Evolutionary conservation across 2,329 filamentous ascomycete genomes (phyloP).

Genomic region (Cladophialophora carrionii): DNA sequence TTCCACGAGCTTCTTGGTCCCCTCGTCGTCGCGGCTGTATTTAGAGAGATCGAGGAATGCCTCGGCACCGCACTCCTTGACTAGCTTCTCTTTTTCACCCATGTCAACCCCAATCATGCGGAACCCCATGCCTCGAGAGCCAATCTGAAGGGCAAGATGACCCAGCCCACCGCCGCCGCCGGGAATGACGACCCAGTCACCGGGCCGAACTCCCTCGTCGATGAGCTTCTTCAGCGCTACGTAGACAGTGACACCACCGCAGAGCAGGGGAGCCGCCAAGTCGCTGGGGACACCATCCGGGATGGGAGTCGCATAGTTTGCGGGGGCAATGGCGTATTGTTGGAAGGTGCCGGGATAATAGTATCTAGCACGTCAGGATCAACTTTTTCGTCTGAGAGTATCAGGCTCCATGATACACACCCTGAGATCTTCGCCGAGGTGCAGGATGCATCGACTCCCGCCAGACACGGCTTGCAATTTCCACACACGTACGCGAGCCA

Average conservation of each 20-base stretch:
- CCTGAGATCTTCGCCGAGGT: slow-evolving; percentile 61
- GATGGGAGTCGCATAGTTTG: slow-evolving; percentile 71
- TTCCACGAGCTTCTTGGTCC: slow-evolving; percentile 51
- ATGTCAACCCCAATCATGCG: slow-evolving; percentile 69
- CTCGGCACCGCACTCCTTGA: slow-evolving; percentile 65
- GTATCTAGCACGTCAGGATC: slow-evolving; percentile 50
- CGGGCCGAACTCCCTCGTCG: slow-evolving; percentile 54
- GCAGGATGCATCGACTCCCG: slow-evolving; percentile 60
- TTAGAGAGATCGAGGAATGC: slow-evolving; percentile 66
- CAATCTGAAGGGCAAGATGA: slow-evolving; percentile 66
- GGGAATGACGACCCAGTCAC: slow-evolving; percentile 64
- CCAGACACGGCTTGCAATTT: slow-evolving; percentile 58
- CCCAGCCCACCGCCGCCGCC: slow-evolving; percentile 68
- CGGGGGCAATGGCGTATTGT: slow-evolving; percentile 66
- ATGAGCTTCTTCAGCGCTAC: slow-evolving; percentile 64
- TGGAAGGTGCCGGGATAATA: slow-evolving; percentile 74
- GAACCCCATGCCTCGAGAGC: slow-evolving; percentile 62
- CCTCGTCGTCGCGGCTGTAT: slow-evolving; percentile 52
- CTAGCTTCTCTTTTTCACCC: slow-evolving; percentile 62
- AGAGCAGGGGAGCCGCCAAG: slow-evolving; percentile 68
- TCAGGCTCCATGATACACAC: slow-evolving; percentile 1
- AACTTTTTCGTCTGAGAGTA: background rate
- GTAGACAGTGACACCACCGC: slow-evolving; percentile 59
- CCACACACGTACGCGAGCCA: slow-evolving; percentile 65
- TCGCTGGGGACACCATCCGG: slow-evolving; percentile 64